These are phyloP conservation scores for Globisporangium iwayamae DNA, from an alignment of 352 stramenopile species.

Conservation along the genomic window DNA sequence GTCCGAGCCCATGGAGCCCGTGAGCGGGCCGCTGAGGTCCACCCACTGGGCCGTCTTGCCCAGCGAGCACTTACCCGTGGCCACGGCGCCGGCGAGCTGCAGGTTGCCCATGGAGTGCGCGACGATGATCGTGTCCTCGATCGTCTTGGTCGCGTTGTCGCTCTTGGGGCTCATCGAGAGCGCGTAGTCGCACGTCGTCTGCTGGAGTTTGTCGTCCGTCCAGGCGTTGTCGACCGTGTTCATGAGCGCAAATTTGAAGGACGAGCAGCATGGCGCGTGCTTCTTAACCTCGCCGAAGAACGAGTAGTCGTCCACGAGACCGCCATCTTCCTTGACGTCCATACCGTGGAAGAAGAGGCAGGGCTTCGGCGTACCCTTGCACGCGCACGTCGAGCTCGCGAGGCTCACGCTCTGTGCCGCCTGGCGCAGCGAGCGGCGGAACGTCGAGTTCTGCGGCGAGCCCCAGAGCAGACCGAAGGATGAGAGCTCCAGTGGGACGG, in stretches of 20 bases:
- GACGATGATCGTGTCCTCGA: conserved; percentile 64
- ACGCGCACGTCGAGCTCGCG: conserved; percentile 30
- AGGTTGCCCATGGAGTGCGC: conserved; percentile 69
- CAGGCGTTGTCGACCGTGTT: conserved; percentile 49
- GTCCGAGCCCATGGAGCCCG: conserved; percentile 48
- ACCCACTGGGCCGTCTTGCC: conserved; percentile 30
- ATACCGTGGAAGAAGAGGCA: conserved; percentile 65
- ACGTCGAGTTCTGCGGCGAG: conserved; percentile 13
- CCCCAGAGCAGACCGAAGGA: conserved; percentile 26
- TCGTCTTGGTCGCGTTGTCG: conserved; percentile 25
- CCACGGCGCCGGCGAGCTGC: conserved; percentile 34
- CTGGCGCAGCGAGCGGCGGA: conserved; percentile 18
- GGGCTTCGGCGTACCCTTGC: conserved; percentile 28
- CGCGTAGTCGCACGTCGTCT: conserved; percentile 33
- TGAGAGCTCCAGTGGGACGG: conserved; percentile 17
- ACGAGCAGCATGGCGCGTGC: conserved; percentile 60
- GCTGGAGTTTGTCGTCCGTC: conserved; percentile 36
- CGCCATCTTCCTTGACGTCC: conserved; percentile 32
- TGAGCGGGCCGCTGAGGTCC: conserved; percentile 36
- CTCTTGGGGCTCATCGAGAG: conserved; percentile 38
- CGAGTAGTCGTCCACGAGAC: conserved; percentile 27
- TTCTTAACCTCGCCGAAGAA: conserved; percentile 51
- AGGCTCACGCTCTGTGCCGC: conserved; percentile 19
- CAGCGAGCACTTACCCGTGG: conserved; percentile 17
- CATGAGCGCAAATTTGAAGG: conserved; percentile 43